A percentile compares a stretch with the other conserved stretches of the same genome.
These are phyloP conservation scores for Asterochloris erici DNA, from an alignment of 139 green algal species.

Conservation along the genomic window DNA sequence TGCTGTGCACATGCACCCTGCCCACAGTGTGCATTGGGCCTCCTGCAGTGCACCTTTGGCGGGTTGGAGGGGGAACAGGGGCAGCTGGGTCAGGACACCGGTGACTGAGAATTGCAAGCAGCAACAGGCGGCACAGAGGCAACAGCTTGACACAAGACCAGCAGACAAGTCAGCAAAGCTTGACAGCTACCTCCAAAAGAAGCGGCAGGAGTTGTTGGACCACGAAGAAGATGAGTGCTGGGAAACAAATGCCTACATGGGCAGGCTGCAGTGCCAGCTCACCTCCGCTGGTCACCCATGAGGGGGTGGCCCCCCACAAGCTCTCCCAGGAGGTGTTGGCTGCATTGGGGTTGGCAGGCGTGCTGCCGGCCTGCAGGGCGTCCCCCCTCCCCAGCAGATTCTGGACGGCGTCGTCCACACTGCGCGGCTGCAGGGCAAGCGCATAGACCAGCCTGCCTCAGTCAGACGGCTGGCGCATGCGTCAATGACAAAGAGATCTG, in stretches of 20 bases:
- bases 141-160: not conserved
- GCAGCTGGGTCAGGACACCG: not conserved
- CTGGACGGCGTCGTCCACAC: conserved; percentile 10
- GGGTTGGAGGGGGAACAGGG: not conserved
- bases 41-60: not conserved
- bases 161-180: not conserved
- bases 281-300: conserved; percentile 12
- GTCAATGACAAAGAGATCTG: not conserved
- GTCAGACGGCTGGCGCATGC: not conserved
- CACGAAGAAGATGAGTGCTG: too few relatives aligned
- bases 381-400: not conserved
- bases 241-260: not conserved
- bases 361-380: not conserved
- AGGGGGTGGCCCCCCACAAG: conserved; percentile 13
- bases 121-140: too few relatives aligned
- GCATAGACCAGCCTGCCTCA: not conserved
- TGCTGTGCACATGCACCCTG: conserved; percentile 9
- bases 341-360: not conserved
- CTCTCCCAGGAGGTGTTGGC: conserved; percentile 12
- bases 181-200: not conserved
- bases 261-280: not conserved
- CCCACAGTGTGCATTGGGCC: conserved; percentile 3
- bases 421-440: not conserved
- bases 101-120: too few relatives aligned
- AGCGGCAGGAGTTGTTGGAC: not conserved